A percentile compares a stretch with the other conserved stretches of the same genome.
phyloP scores from a whole-genome alignment of 1,284 basidiomycete species.

The Leccinum fallax region DNA sequence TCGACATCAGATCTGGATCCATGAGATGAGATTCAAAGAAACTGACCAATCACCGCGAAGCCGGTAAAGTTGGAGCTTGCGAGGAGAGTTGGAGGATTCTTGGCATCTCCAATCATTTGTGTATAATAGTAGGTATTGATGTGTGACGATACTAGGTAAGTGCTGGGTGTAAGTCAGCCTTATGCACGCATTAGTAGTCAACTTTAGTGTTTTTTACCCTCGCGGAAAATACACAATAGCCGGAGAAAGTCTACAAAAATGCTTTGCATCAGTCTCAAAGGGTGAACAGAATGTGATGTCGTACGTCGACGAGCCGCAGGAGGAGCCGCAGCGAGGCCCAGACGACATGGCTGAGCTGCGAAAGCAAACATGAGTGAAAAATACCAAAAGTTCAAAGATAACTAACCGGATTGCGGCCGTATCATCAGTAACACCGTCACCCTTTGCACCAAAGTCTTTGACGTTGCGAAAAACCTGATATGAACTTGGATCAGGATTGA shows the following conservation, averaged over 20 bases:
- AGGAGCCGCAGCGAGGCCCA: constrained; percentile 24
- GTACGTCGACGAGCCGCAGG: constrained; percentile 25
- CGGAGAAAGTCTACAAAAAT: no score
- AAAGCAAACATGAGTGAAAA: constrained; percentile 6
- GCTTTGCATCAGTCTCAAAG: not conserved
- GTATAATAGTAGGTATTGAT: constrained; percentile 56
- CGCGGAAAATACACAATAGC: no score
- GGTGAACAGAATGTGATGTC: not conserved
- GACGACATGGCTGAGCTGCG: constrained; percentile 30
- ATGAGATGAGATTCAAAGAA: not conserved
- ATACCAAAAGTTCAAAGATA: not conserved
- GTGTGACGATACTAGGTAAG: constrained; percentile 51
- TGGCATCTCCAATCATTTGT: constrained; percentile 51
- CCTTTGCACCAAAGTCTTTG: constrained; percentile 32
- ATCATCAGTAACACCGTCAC: constrained; percentile 34
- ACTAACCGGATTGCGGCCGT: constrained; percentile 33
- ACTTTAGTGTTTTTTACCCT: no score
- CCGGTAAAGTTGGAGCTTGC: constrained; percentile 50
- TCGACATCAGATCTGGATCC: constrained; percentile 8
- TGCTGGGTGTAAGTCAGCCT: constrained; percentile 21
- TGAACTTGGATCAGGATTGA: constrained; percentile 49
- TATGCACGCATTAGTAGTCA: no score
- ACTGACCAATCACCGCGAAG: constrained; percentile 52
- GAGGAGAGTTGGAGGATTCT: constrained; percentile 47
- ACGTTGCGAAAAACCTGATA: constrained; percentile 65